Conservation (phyloP, 495 filamentous ascomycete species). For the Aspergillus campestris region DNA sequence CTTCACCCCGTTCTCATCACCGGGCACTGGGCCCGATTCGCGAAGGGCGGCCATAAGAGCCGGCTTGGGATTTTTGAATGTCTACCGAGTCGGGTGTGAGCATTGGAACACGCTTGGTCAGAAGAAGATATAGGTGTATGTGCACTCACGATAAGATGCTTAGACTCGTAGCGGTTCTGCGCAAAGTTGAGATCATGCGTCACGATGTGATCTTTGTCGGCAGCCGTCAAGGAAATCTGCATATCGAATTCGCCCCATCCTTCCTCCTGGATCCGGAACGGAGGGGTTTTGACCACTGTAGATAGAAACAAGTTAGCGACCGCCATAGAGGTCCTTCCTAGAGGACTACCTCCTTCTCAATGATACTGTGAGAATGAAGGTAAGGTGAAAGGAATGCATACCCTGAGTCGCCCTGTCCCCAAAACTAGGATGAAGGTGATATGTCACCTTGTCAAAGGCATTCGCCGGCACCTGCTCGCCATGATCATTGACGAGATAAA, state of each 20-base stretch:
- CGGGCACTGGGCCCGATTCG: slow-evolving; percentile 76
- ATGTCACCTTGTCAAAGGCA: slow-evolving; percentile 83
- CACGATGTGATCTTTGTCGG: slow-evolving; percentile 75
- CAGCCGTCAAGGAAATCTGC: slow-evolving; percentile 69
- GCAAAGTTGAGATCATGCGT: slow-evolving; percentile 90
- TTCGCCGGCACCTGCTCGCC: slow-evolving; percentile 65
- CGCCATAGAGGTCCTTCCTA: too few relatives aligned
- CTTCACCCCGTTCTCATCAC: slow-evolving; percentile 58
- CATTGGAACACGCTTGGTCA: not conserved
- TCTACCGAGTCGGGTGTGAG: slow-evolving; percentile 27
- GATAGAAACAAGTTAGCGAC: slow-evolving; percentile 3
- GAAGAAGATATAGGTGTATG: not conserved
- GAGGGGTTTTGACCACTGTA: slow-evolving; percentile 68
- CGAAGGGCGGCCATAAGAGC: slow-evolving; percentile 63
- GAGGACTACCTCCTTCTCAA: too few relatives aligned
- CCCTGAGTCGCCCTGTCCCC: slow-evolving; percentile 68
- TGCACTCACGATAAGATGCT: slow-evolving; percentile 62
- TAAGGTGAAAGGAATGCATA: slow-evolving; percentile 31
- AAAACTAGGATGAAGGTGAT: slow-evolving; percentile 91
- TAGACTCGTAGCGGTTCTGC: slow-evolving; percentile 69
- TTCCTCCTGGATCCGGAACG: slow-evolving; percentile 84
- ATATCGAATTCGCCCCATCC: slow-evolving; percentile 99
- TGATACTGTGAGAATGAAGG: too few relatives aligned
- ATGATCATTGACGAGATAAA: slow-evolving; percentile 51
- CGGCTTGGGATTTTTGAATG: slow-evolving; percentile 87